Evolutionary conservation across 2,329 filamentous ascomycete genomes (phyloP).

Genomic region (Aspergillus uvarum): DNA sequence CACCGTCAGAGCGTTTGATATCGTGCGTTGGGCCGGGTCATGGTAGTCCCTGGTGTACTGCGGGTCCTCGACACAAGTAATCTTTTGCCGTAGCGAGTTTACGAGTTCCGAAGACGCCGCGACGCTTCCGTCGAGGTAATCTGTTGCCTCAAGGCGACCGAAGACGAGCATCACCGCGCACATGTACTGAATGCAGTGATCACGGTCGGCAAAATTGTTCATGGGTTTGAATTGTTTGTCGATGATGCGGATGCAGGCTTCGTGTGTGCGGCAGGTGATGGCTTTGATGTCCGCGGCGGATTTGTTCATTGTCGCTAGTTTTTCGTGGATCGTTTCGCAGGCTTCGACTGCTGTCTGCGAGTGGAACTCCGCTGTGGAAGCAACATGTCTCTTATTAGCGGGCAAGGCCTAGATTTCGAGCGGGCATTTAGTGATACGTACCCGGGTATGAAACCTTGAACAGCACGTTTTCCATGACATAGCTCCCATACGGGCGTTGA

Average conservation of each 20-base stretch:
- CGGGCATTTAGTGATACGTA: too few relatives aligned
- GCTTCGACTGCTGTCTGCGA: conserved; percentile 37
- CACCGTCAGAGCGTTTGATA: neutral
- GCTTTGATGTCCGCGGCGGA: neutral
- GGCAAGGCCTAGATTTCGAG: too few relatives aligned
- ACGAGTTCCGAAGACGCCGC: too few relatives aligned
- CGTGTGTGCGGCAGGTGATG: conserved; percentile 23
- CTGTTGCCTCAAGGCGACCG: too few relatives aligned
- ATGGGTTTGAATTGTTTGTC: conserved; percentile 30
- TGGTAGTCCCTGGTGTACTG: conserved; percentile 24
- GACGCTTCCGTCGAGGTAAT: too few relatives aligned
- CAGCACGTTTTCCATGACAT: conserved; percentile 25
- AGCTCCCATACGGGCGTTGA: conserved; percentile 20
- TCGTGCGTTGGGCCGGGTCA: conserved; percentile 14
- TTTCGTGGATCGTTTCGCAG: conserved; percentile 13
- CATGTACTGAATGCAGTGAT: conserved; percentile 39
- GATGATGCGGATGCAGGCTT: conserved; percentile 34
- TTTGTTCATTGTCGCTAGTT: neutral
- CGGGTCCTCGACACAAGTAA: too few relatives aligned
- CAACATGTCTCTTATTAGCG: too few relatives aligned
- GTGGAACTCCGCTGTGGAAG: conserved; percentile 35
- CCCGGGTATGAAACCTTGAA: conserved; percentile 20
- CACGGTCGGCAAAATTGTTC: conserved; percentile 34
- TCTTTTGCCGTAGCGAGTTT: too few relatives aligned
- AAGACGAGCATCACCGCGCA: conserved; percentile 31